A percentile compares a stretch with the other conserved stretches of the same genome.
Evolutionary conservation across 2,329 filamentous ascomycete genomes (phyloP).

Genomic region (Pyrenophora seminiperda): DNA sequence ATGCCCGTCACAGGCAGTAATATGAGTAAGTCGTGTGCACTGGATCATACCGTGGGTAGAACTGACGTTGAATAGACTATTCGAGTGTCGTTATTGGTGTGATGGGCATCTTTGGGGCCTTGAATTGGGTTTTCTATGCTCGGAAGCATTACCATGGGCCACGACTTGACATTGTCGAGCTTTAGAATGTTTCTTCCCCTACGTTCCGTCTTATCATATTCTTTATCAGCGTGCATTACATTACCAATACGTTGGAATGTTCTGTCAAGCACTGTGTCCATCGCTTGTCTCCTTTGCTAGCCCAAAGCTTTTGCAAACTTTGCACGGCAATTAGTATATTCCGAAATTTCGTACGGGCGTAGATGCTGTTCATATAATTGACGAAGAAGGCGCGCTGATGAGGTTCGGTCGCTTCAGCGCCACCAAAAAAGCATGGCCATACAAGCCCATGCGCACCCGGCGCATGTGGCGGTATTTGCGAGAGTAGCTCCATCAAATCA

Average conservation of each 20-base stretch:
- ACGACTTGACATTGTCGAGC: neutral
- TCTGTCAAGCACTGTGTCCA: constrained; percentile 19
- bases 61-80: constrained; percentile 15
- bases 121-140: constrained; percentile 22
- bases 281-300: constrained; percentile 7
- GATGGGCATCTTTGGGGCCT: constrained; percentile 16
- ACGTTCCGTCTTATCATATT: too few species aligned
- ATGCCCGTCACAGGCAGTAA: constrained; percentile 32
- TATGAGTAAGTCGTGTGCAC: constrained; percentile 33
- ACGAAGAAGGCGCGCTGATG: constrained; percentile 22
- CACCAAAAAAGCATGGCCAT: constrained; percentile 30
- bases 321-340: constrained; percentile 25
- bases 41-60: neutral
- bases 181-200: too few species aligned
- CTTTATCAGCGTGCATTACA: constrained; percentile 18
- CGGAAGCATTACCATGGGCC: constrained; percentile 21
- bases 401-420: constrained; percentile 19
- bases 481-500: constrained; percentile 14
- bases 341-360: constrained; percentile 22
- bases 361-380: constrained; percentile 18
- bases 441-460: constrained; percentile 26
- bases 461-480: constrained; percentile 11
- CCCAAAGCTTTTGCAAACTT: constrained; percentile 21
- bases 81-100: constrained; percentile 21
- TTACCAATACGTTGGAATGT: constrained; percentile 21